Base-by-base conservation (phyloP, 2,329 filamentous ascomycete species). In the Xenoacremonium recifei region DNA sequence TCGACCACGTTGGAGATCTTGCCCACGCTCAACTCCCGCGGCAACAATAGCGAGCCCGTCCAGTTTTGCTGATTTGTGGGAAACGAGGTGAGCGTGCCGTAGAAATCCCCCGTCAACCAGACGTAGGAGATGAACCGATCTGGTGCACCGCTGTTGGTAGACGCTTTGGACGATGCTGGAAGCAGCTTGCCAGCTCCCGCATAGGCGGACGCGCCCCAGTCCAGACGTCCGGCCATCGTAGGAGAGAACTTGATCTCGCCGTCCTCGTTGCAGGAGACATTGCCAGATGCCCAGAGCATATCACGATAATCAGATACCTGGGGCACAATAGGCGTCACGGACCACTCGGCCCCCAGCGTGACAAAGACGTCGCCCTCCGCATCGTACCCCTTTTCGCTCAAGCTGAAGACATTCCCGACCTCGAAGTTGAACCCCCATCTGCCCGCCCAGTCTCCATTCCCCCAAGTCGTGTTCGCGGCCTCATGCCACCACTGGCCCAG, bases 381-480 rank as follows among this genome's bases (percentile, higher is more conserved):
- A 37, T 64, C 68, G 37, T 68, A 70, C 10, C 69, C 69, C 4
- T 62, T 42, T 16, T 62, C 55, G 13, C 69, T 62, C 3, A 74
- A 50, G 12, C 60, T 53, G 49, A 73, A 71, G 13, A 70, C 46
- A 30, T 72, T 73, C 16, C 47, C 58, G 10, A 71, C 67, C 49
- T 75, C 71, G 31, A 71, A 72, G 45, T 75, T 75, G 58, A 62
- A 73, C 1, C 66, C 66, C 49, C 59, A 69, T 1, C 59, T 54
- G 2, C 67, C 67, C 3, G 62, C 63, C 60, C 63, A 66, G 16
- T 53, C 35, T 7, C 62, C 62, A 17, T 55, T 51, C 3, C 61
- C 62, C 61, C 63, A 66, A 0, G 62, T 66, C 4, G 62, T 51
- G 42, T 66, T 66, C 15, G 58, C 60, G n/a, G 50, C 40, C 42